phyloP scores from a whole-genome alignment of 2,329 filamentous ascomycete genomes.

The Fusarium sublunatum region DNA sequence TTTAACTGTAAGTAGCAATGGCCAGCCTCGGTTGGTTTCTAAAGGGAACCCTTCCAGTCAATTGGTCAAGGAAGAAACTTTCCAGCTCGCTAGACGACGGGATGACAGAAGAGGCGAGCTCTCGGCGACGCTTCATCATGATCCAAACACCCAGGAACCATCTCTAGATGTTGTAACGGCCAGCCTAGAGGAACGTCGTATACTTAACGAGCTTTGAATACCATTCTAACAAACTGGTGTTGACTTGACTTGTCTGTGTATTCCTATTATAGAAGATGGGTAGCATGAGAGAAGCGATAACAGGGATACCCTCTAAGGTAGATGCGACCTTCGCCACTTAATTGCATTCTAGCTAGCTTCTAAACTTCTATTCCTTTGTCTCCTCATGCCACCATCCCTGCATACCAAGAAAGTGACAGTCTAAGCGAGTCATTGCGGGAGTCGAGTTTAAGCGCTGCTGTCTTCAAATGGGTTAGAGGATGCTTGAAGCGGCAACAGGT shows the following conservation, averaged over 20 bases:
- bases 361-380: conserved; percentile 13
- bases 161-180: neutral
- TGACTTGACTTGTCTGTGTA: neutral
- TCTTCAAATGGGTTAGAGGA: neutral
- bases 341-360: conserved; percentile 4
- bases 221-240: no score
- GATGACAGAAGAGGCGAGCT: conserved; percentile 13
- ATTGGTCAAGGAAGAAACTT: conserved; percentile 9
- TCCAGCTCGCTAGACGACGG: conserved; percentile 23
- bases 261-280: neutral
- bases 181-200: no score
- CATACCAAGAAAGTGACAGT: conserved; percentile 7
- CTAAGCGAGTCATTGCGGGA: conserved; percentile 13
- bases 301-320: conserved; percentile 2
- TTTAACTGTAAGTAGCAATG: neutral
- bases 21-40: neutral
- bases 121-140: neutral
- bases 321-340: conserved; percentile 1
- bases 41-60: neutral
- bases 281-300: neutral
- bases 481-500: conserved; percentile 4
- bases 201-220: no score
- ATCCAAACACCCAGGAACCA: conserved; percentile 19
- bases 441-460: conserved; percentile 18
- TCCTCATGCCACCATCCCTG: neutral